Evolutionary conservation across 345 rosid species (phyloP).

Genomic region (Dimocarpus longan): DNA sequence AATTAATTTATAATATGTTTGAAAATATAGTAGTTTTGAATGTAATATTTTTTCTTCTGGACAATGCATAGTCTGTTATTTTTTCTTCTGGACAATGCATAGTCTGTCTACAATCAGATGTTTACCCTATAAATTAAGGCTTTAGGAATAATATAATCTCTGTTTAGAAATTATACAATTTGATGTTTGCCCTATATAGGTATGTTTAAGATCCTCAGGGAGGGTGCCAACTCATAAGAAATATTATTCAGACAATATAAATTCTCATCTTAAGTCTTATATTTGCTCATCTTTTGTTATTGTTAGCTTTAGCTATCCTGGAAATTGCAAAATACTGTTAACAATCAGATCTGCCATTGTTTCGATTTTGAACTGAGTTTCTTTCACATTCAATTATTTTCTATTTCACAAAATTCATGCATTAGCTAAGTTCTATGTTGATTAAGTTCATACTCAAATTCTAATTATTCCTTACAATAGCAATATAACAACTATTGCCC

Average conservation of each 20-base stretch:
- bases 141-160: neutral
- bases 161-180: no score
- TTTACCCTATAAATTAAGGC: neutral
- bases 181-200: neutral
- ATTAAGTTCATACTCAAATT: neutral
- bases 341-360: neutral
- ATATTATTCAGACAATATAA: neutral
- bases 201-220: neutral
- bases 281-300: no score
- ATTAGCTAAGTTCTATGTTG: neutral
- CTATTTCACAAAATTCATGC: neutral
- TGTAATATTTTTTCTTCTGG: neutral
- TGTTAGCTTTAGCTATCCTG: no score
- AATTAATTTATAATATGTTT: neutral
- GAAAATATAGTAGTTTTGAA: neutral
- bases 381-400: neutral
- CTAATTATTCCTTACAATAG: neutral
- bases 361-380: neutral
- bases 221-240: neutral
- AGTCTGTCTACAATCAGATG: neutral
- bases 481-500: slow-evolving; percentile 5
- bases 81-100: neutral
- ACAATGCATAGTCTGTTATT: no score
- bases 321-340: neutral
- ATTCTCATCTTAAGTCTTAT: no score